A percentile compares a stretch with the other conserved stretches of the same genome.
phyloP scores from a whole-genome alignment of 805 yeast genomes.

The Pichia deserticola region DNA sequence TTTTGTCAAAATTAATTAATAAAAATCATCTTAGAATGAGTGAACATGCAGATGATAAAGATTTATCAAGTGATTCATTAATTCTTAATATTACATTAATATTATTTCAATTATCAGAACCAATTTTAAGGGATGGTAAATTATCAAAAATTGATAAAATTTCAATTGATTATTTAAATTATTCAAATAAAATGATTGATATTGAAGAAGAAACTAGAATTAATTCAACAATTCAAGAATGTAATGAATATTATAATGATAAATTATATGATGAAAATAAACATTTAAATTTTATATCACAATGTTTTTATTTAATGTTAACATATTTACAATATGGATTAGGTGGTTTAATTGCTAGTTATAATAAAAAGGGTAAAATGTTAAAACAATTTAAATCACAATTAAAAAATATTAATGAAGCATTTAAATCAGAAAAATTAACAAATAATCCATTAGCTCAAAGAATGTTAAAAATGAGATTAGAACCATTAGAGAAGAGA shows the following conservation, averaged over 20 bases:
- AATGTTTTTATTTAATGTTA: constrained; percentile 73
- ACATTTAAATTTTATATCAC: constrained; percentile 71
- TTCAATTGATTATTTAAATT: constrained; percentile 58
- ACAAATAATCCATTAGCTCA: constrained; percentile 23
- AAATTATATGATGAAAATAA: constrained; percentile 28
- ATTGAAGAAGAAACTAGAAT: constrained; percentile 76
- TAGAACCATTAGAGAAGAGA: constrained; percentile 28
- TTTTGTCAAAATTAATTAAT: constrained; percentile 69
- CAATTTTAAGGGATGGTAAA: constrained; percentile 59
- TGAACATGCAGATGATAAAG: constrained; percentile 62
- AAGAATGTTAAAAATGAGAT: constrained; percentile 21
- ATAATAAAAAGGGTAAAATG: constrained; percentile 45
- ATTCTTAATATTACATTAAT: constrained; percentile 70
- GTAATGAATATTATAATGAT: constrained; percentile 46
- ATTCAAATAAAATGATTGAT: constrained; percentile 47
- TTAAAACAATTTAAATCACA: constrained; percentile 46
- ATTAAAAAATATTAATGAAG: constrained; percentile 42
- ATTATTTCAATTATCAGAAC: constrained; percentile 66
- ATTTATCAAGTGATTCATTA: constrained; percentile 70
- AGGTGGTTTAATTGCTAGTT: constrained; percentile 63
- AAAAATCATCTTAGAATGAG: constrained; percentile 83
- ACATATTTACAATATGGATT: constrained; percentile 83
- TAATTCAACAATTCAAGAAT: constrained; percentile 67
- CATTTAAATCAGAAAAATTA: constrained; percentile 15
- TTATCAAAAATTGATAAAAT: constrained; percentile 67